These are phyloP conservation scores for Plantago elongata DNA, from an alignment of 257 asterid genomes.

Conservation along the genomic window DNA sequence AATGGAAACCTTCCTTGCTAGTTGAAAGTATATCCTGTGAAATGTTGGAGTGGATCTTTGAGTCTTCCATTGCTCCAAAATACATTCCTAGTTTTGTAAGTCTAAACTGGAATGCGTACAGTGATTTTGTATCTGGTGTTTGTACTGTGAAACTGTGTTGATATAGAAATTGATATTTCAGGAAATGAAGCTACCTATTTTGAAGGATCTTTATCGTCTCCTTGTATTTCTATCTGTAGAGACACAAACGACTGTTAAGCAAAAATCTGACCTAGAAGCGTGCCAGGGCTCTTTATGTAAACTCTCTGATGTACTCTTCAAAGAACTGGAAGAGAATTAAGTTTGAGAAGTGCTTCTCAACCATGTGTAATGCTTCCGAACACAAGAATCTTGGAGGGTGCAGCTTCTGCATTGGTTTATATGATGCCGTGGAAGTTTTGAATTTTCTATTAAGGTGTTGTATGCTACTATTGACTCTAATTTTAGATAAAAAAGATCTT, in stretches of 20 bases:
- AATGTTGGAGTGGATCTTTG: background rate
- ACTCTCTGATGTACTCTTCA: conserved; percentile 46
- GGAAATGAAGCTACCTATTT: conserved; percentile 43
- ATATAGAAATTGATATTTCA: conserved; percentile 28
- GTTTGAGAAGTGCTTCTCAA: conserved; percentile 38
- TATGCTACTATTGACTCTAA: conserved; percentile 46
- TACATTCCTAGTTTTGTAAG: background rate
- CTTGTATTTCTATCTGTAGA: conserved; percentile 41
- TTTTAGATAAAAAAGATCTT: conserved; percentile 25
- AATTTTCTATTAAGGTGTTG: conserved; percentile 67
- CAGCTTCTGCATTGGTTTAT: conserved; percentile 21
- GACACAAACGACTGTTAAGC: conserved; percentile 25
- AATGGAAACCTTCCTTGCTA: too few species aligned
- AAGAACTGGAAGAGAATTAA: conserved; percentile 45
- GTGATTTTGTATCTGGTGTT: conserved; percentile 6
- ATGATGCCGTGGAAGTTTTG: conserved; percentile 37
- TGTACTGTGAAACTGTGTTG: background rate
- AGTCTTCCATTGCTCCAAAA: background rate
- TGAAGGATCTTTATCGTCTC: conserved; percentile 52
- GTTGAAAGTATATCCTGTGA: too few species aligned
- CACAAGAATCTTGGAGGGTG: conserved; percentile 29
- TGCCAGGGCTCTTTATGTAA: conserved; percentile 26
- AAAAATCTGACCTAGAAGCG: conserved; percentile 24
- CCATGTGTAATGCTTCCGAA: conserved; percentile 25
- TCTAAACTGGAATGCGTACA: background rate